These are phyloP conservation scores for Epichloe bromicola DNA, from an alignment of 2,329 filamentous ascomycete species.

Conservation along the genomic window DNA sequence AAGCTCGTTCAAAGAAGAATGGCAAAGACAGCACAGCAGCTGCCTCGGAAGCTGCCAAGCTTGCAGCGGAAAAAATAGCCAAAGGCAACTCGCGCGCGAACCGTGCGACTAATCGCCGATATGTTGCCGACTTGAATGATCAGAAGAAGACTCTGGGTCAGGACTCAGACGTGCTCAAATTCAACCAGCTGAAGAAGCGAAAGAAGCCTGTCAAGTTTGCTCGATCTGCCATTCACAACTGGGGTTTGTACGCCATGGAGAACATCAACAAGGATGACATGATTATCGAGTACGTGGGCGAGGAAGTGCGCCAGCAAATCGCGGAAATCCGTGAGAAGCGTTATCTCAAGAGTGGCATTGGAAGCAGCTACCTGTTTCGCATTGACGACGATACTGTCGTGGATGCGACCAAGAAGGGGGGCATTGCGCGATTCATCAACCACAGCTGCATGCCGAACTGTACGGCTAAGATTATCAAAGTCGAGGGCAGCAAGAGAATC, in stretches of 20 bases:
- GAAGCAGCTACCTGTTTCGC: slow-evolving; percentile 92
- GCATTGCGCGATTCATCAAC: slow-evolving; percentile 97
- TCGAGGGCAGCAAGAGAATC: slow-evolving; percentile 94
- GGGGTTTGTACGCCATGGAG: slow-evolving; percentile 95
- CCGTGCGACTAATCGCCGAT: slow-evolving; percentile 87
- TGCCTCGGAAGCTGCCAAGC: slow-evolving; percentile 57
- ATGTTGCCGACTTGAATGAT: slow-evolving; percentile 88
- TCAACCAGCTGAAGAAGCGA: slow-evolving; percentile 98
- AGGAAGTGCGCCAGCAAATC: slow-evolving; percentile 92
- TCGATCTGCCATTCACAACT: slow-evolving; percentile 94
- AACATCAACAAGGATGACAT: slow-evolving; percentile 96
- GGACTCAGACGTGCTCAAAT: slow-evolving; percentile 85
- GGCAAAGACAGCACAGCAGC: slow-evolving; percentile 52
- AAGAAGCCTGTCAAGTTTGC: slow-evolving; percentile 99
- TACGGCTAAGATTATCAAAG: slow-evolving; percentile 98
- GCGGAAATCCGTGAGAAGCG: slow-evolving; percentile 88
- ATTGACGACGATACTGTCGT: slow-evolving; percentile 97
- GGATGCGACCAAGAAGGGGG: slow-evolving; percentile 95
- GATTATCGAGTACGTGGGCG: slow-evolving; percentile 99
- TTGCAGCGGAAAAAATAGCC: slow-evolving; percentile 67
- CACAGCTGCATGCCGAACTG: slow-evolving; percentile 97
- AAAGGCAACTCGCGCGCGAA: slow-evolving; percentile 89
- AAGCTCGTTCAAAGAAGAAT: slow-evolving; percentile 56
- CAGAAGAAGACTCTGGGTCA: slow-evolving; percentile 76
- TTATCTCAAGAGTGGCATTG: slow-evolving; percentile 92